These are phyloP conservation scores for Agaricales sp. DNA, from an alignment of 1,284 basidiomycete genomes.

Conservation along the genomic window DNA sequence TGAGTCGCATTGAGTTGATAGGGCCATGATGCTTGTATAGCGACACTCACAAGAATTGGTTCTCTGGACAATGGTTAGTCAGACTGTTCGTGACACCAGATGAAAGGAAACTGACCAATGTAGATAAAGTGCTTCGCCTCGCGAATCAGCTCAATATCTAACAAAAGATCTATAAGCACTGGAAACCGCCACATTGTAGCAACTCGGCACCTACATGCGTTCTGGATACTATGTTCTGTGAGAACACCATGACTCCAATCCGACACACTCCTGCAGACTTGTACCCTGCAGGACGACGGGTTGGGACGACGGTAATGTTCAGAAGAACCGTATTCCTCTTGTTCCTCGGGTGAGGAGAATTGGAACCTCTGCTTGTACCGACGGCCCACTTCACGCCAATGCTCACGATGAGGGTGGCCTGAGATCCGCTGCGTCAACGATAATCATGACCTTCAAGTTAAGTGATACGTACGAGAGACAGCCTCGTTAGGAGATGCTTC, in stretches of 20 bases:
- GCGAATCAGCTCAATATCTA: slow-evolving; percentile 74
- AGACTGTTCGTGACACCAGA: slow-evolving; percentile 7
- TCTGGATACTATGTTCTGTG: slow-evolving; percentile 78
- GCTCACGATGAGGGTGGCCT: slow-evolving; percentile 64
- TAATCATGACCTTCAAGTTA: slow-evolving; percentile 1
- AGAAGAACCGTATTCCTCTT: slow-evolving; percentile 15
- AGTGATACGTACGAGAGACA: slow-evolving; percentile 38
- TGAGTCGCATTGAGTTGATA: slow-evolving; percentile 4
- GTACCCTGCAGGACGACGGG: slow-evolving; percentile 52
- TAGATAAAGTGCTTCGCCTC: slow-evolving; percentile 85
- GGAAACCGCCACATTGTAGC: slow-evolving; percentile 4
- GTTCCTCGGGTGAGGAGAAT: slow-evolving; percentile 23
- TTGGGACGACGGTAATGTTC: slow-evolving; percentile 23
- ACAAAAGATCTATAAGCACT: slow-evolving; percentile 7
- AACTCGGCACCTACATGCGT: slow-evolving; percentile 54
- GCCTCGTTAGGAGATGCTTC: slow-evolving; percentile 52
- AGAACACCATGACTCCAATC: slow-evolving; percentile 92
- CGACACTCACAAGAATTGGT: slow-evolving; percentile 81
- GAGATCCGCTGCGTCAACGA: slow-evolving; percentile 1
- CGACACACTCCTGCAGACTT: slow-evolving; percentile 72
- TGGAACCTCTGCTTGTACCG: slow-evolving; percentile 55
- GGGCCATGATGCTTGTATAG: no score
- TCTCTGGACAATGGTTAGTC: slow-evolving; percentile 40
- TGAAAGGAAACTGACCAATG: slow-evolving; percentile 47
- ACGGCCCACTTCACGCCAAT: slow-evolving; percentile 48